A percentile compares a stretch with the other conserved stretches of the same genome.
Evolutionary conservation across 169 alveolate species (phyloP).

Genomic region (Besnoitia besnoiti): DNA sequence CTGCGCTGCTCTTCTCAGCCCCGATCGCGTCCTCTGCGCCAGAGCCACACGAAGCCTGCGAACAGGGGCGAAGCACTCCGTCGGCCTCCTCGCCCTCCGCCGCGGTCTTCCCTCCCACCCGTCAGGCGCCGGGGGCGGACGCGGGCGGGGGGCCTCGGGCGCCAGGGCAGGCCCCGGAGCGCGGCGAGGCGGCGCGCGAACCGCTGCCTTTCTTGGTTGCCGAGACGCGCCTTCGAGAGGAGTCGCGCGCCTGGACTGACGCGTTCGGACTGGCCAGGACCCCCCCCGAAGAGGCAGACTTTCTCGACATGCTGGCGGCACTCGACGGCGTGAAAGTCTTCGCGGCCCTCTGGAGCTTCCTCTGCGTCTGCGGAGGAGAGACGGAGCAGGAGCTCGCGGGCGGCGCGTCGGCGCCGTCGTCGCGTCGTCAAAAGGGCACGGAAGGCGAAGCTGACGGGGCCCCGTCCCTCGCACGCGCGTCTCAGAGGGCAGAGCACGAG

Average conservation of each 20-base stretch:
- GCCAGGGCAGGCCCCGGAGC: neutral
- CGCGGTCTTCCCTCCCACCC: neutral
- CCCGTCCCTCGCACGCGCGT: too few species aligned
- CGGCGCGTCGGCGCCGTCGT: too few species aligned
- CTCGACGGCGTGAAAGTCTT: neutral
- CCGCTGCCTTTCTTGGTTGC: too few species aligned
- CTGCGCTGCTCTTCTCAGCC: neutral
- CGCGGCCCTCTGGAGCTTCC: constrained; percentile 2
- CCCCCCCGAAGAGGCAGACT: neutral
- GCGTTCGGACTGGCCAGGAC: neutral
- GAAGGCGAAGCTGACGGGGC: too few species aligned
- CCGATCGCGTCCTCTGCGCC: neutral
- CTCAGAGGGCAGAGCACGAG: too few species aligned
- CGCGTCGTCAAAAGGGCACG: too few species aligned
- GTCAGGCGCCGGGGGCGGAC: neutral
- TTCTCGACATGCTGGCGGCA: constrained; percentile 1
- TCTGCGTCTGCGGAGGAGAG: neutral
- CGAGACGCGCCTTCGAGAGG: too few species aligned
- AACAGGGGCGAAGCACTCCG: neutral
- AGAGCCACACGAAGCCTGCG: neutral
- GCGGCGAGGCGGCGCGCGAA: neutral
- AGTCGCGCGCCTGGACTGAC: neutral
- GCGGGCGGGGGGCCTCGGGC: neutral
- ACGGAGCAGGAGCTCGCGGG: too few species aligned
- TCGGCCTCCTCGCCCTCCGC: neutral